phyloP scores from a whole-genome alignment of 805 yeast genomes.

The Komagataella pastoris region DNA sequence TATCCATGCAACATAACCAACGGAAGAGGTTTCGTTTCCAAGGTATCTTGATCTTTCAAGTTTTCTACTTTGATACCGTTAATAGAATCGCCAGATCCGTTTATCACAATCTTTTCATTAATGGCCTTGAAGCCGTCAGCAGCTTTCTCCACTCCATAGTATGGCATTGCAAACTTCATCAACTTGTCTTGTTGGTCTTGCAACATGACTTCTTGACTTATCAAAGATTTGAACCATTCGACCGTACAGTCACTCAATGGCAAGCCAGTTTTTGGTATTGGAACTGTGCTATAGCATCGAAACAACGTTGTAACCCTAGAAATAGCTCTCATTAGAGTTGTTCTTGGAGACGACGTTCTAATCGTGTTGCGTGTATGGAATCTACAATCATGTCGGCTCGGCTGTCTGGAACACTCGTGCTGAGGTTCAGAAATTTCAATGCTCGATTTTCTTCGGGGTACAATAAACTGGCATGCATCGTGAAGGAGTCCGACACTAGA shows the following conservation, averaged over 20 bases:
- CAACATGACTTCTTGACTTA: not conserved
- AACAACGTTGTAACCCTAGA: not conserved
- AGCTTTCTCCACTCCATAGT: constrained; percentile 7
- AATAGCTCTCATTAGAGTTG: not conserved
- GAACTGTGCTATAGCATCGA: not conserved
- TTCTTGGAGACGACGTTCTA: not conserved
- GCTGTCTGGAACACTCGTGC: not conserved
- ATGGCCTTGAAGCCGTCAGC: constrained; percentile 6
- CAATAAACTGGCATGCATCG: not conserved
- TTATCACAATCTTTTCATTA: constrained; percentile 6
- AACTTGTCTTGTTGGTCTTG: constrained; percentile 10
- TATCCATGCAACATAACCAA: constrained; percentile 44
- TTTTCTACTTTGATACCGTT: constrained; percentile 16
- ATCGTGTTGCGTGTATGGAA: not conserved
- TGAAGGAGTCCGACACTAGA: not conserved
- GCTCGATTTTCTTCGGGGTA: not conserved
- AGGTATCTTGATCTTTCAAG: not conserved
- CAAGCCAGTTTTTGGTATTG: not conserved
- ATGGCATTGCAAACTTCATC: constrained; percentile 11
- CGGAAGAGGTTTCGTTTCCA: constrained; percentile 12
- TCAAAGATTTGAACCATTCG: not conserved
- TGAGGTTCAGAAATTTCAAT: not conserved
- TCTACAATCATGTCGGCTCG: not conserved
- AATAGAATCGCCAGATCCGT: constrained; percentile 5
- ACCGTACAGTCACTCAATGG: not conserved